A percentile compares a stretch with the other conserved stretches of the same genome.
Evolutionary conservation across 2,329 filamentous ascomycete species (phyloP).

Genomic region (Sphaerulina musiva): DNA sequence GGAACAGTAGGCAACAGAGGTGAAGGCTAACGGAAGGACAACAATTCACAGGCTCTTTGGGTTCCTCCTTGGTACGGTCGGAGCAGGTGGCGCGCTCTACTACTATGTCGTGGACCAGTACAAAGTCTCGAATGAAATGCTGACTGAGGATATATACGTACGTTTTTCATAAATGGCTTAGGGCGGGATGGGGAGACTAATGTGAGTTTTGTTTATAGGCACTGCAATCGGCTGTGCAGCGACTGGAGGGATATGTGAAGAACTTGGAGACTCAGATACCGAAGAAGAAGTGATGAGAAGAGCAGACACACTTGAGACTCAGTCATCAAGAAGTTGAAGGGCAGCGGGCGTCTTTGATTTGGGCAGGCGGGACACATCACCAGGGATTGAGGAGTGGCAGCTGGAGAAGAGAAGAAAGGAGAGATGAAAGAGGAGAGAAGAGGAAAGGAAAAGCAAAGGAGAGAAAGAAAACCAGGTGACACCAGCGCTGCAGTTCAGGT

Average conservation of each 20-base stretch:
- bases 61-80: conserved; percentile 77
- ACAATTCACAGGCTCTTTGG: conserved; percentile 64
- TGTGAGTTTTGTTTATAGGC: conserved; percentile 48
- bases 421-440: not conserved
- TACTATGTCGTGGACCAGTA: conserved; percentile 92
- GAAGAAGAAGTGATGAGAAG: conserved; percentile 55
- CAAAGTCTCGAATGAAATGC: conserved; percentile 82
- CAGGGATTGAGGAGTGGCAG: too few species aligned
- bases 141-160: conserved; percentile 95
- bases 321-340: too few species aligned
- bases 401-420: too few species aligned
- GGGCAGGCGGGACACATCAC: too few species aligned
- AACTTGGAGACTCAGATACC: conserved; percentile 70
- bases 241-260: conserved; percentile 76
- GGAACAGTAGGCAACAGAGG: not conserved
- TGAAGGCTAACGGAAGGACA: not conserved
- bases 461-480: not conserved
- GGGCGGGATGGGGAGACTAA: not conserved
- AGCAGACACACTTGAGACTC: too few species aligned
- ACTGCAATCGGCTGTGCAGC: conserved; percentile 78
- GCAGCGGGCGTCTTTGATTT: too few species aligned
- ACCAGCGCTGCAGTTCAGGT: not conserved
- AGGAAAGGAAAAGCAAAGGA: not conserved
- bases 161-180: conserved; percentile 31
- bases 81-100: conserved; percentile 76